Base-by-base conservation (phyloP, 805 yeast species). In the Starmerella davenportii region DNA sequence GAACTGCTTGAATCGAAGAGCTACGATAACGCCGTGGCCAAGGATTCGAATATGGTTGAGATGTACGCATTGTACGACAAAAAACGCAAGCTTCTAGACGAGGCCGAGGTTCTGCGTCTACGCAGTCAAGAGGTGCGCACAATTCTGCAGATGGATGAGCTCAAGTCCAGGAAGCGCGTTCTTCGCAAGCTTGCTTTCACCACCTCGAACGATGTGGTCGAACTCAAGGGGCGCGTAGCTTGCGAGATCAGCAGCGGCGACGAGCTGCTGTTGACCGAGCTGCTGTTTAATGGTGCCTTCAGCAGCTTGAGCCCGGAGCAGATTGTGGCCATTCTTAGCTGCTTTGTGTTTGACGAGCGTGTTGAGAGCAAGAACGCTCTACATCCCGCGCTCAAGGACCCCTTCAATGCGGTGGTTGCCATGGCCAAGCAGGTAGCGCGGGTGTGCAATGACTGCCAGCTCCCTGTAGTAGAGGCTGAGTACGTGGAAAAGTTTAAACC, bases 281-380 rank as follows among this genome's bases (percentile, higher is more conserved):
- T 90, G 48, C 79, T 90, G 24, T 90, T 90, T 67, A 85, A 85
- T 56, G 96, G 96, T 70, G 79, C 80, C 19, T 90, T 90, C 63
- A 82, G 76, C 51, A 94, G 82, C 37, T 64, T 90, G 43, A 67
- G 74, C 4, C 76, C 94, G 2, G 93, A 80, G 51, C 95, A 84
- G 56, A 75, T 92, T 58, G 95, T 95, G 11, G 81, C 95, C 0
- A 61, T 90, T 38, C 60, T 90, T 38, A 84, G 95, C 28, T 84
- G 95, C 61, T 90, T 87, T 59, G 95, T 92, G 4, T 90, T 90
- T 70, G 95, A 90, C 58, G 99, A 92, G 56, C 72, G 92, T 53
- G 79, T 93, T 30, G 84, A 84, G 55, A 61, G 56, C 30, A 93
- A 80, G 53, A 42, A 40, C 36, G 70, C 87, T 47, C 64, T 90